Percentiles rank a stretch among this genome's conserved stretches.
Evolutionary conservation across 139 green algal species (phyloP).

Genomic region (Nannochloris sp.): DNA sequence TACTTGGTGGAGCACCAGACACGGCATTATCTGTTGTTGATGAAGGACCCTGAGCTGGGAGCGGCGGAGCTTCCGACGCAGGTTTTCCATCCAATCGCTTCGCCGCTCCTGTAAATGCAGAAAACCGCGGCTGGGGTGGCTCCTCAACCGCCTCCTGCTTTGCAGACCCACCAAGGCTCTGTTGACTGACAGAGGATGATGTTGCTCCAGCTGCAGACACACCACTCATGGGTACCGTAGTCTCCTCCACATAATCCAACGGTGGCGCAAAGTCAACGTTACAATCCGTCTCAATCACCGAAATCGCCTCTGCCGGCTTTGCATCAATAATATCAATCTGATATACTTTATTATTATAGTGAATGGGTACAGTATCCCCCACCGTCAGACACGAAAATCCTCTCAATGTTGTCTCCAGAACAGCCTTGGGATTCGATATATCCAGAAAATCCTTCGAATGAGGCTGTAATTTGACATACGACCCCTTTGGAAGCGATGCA

Average conservation of each 20-base stretch:
- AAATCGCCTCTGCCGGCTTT: conserved; percentile 80
- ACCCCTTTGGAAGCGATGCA: conserved; percentile 86
- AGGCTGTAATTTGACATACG: conserved; percentile 92
- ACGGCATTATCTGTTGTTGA: too few species aligned
- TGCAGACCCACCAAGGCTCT: neutral
- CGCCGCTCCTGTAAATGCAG: conserved; percentile 66
- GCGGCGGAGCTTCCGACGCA: neutral
- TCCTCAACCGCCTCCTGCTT: conserved; percentile 18
- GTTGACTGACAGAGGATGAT: neutral
- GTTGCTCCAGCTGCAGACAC: neutral
- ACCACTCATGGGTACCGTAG: neutral
- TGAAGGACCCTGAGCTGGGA: too few species aligned
- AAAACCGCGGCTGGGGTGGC: conserved; percentile 49
- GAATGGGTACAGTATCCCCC: conserved; percentile 80
- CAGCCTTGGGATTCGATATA: conserved; percentile 93
- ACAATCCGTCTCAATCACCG: conserved; percentile 95
- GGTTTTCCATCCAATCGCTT: conserved; percentile 75
- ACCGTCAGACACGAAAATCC: conserved; percentile 43
- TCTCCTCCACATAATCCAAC: conserved; percentile 91
- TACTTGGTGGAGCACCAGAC: neutral
- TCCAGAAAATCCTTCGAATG: conserved; percentile 94
- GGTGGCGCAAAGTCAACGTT: conserved; percentile 95
- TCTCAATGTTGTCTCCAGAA: conserved; percentile 89
- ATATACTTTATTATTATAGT: conserved; percentile 96
- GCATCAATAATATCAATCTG: conserved; percentile 81